Evolutionary conservation across 1,139 yeast genomes (phyloP), one percentile per base, ranked within the genome.

Genomic region (Yamadazyma triangularis): DNA sequence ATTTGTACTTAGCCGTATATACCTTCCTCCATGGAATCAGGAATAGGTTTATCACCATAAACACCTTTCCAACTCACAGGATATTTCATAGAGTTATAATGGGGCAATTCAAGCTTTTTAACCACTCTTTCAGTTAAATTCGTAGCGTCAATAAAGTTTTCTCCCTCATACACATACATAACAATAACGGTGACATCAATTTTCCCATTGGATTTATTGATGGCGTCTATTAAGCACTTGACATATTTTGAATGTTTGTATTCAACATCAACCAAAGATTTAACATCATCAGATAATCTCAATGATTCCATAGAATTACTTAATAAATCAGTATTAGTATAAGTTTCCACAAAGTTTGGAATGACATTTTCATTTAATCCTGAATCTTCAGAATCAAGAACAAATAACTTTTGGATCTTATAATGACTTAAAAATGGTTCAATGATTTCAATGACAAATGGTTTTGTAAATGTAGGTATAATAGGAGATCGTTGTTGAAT

Each of bases 11-110:
- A 84, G 24, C 85, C 80, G 47, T 77, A 85, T 20, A 85, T 53
- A 0, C 96, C 96, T 32, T 79, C 81, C 50, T 86, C 95, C 47
- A 82, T 57, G 1, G 93, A 80, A 22, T 64, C 42, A 0, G 93
- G 88, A 3, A 78, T 60, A 1, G 78, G 76, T 39, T 65, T 69
- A 40, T 73, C 78, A 2, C 97, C 97, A 48, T 89, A 89, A 0
- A 82, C 83, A 4, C 95, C 88, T 9, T 57, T 55, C 97, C 97
- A 89, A 25, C 95, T 85, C 10, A 68, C 60, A 0, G 97, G 96
- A 20, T 65, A 58, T 9, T 35, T 10, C 3, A 26, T 13, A 12
- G 25, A 22, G 16, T 38, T 41, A 13, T 70, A 29, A 1, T 54
- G 50, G 11, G 70, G 50, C 24, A 51, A 53, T 21, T 50, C 50